Percentiles rank a stretch among this genome's conserved stretches.
Conservation (phyloP, 2,329 filamentous ascomycete species). For the Ceratocystis cubensis region DNA sequence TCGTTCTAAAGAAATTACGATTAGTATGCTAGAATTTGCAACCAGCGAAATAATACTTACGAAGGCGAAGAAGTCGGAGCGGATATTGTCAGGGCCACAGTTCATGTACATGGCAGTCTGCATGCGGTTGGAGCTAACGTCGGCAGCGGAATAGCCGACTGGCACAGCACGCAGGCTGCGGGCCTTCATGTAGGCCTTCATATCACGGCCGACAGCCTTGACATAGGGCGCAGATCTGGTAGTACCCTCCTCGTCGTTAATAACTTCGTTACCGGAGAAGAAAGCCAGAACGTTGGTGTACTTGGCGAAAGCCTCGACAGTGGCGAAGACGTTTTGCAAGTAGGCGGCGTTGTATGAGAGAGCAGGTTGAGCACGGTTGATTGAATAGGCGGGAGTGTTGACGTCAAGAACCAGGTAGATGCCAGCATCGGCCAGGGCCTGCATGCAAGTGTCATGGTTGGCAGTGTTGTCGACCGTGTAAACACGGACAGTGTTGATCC, state of each 20-base stretch:
- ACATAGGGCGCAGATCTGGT: constrained; percentile 58
- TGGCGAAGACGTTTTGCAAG: constrained; percentile 73
- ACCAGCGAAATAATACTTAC: constrained; percentile 15
- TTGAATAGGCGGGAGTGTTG: constrained; percentile 78
- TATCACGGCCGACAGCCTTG: constrained; percentile 67
- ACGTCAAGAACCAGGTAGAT: constrained; percentile 89
- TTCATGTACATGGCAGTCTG: constrained; percentile 89
- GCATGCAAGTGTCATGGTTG: constrained; percentile 78
- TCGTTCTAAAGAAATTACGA: constrained; percentile 43
- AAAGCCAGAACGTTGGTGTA: constrained; percentile 82
- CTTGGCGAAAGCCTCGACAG: constrained; percentile 68
- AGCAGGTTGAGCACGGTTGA: constrained; percentile 58
- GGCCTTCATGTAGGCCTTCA: constrained; percentile 54
- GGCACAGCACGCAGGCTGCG: constrained; percentile 53
- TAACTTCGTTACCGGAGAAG: constrained; percentile 72
- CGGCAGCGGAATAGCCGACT: constrained; percentile 67
- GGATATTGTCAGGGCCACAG: constrained; percentile 71
- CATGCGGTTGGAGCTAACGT: constrained; percentile 73
- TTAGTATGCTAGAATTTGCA: constrained; percentile 24
- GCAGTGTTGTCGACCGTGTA: constrained; percentile 83
- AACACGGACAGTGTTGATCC: constrained; percentile 82
- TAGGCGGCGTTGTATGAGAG: constrained; percentile 78
- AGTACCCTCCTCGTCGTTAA: constrained; percentile 53
- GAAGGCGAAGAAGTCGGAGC: constrained; percentile 80
- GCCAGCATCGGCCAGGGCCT: constrained; percentile 61